Evolutionary conservation across 1,284 basidiomycete genomes (phyloP).

Genomic region (Cystobasidiaceae sp.): DNA sequence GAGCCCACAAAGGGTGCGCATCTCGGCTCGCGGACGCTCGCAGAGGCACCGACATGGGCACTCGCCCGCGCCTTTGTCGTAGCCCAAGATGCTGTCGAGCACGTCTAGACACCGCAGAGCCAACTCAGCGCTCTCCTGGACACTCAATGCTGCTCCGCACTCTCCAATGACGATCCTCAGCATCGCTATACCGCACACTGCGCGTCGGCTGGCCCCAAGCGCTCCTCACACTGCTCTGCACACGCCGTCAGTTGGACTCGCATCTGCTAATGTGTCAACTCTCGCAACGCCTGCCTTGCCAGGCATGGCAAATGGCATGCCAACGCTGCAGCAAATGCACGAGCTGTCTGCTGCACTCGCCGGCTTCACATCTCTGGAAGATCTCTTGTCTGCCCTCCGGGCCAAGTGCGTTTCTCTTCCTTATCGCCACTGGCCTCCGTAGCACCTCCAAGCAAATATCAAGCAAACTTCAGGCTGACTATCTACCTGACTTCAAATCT

Average conservation of each 20-base stretch:
- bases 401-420: constrained; percentile 8
- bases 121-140: too few species aligned
- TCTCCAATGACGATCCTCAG: constrained; percentile 18
- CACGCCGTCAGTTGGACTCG: not conserved
- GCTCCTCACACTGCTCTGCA: constrained; percentile 15
- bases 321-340: not conserved
- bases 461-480: not conserved
- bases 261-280: not conserved
- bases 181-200: constrained; percentile 20
- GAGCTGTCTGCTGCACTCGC: not conserved
- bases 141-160: not conserved
- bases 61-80: too few species aligned
- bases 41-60: too few species aligned
- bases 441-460: not conserved
- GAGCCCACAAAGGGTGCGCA: too few species aligned
- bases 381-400: constrained; percentile 12
- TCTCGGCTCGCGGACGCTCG: too few species aligned
- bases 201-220: constrained; percentile 17
- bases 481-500: not conserved
- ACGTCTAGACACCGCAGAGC: too few species aligned
- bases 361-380: constrained; percentile 1
- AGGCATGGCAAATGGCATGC: not conserved
- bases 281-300: not conserved
- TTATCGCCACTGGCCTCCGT: not conserved
- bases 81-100: too few species aligned